Base-by-base conservation (phyloP, 768 basidiomycete genomes). In the Xerocomus spinulosus region DNA sequence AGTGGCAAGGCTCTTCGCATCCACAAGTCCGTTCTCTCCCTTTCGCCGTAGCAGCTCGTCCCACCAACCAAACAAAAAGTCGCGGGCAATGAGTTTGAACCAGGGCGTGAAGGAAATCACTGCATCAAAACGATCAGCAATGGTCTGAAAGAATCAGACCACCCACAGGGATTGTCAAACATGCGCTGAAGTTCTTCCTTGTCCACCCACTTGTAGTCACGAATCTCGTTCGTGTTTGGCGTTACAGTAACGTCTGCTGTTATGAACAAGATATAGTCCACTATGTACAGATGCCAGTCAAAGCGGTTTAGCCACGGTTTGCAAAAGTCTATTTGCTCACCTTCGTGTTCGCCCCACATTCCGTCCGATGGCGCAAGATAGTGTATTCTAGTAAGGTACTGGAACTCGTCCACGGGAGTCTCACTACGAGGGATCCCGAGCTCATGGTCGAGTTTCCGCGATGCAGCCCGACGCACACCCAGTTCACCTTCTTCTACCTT, bases 21-120 rank as follows among this genome's bases (percentile, higher is more conserved):
- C 38, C 9, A 91, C 73, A 20, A 75, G 72, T 8, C 86, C 87
- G 15, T 80, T 59, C 12, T 50, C 54, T 51, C 73, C 72, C 62
- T 73, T 80, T 30, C 87, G 82, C 45, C 71, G 72, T 52, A 86
- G 60, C 35, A 99, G 81, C 51, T 87, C 85, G 60, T 96, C 92
- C 96, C 96, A 99, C 96, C 96, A 99, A 20, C 89, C 91, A 63
- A 94, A 98, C 35, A 99, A 76, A 69, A 95, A 95, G 65, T 97
- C 92, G 4, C 93, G 82, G 2, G 92, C 93, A 61, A 99, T 98
- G 24, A 98, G 82, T 68, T 93, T 91, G 82, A 99, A 99, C 96
- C 96, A 99, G 0, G 96, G 96, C 7, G 96, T 99, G 68, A 99
- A 99, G 2, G 79, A 80, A 66, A 90, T 90, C 48, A 69, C 92